Evolutionary conservation across 495 filamentous ascomycete genomes (phyloP), one percentile per base, ranked within the genome.

Genomic region (Amphirosellinia nigrospora): DNA sequence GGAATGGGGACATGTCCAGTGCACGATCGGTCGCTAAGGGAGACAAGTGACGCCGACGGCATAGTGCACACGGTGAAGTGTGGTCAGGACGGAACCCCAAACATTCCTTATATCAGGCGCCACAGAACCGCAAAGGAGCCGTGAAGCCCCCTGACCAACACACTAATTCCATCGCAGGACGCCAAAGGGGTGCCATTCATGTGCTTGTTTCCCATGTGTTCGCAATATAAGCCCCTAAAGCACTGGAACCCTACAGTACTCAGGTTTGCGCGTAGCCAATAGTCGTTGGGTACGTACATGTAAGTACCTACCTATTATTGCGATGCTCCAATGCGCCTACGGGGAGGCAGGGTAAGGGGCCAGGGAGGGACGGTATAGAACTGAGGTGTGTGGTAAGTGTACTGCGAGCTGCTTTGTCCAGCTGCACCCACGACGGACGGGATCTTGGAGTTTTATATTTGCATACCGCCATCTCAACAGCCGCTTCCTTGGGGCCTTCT

Each of bases 381-480:
- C 52, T 32, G 52, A n/a, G 10, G 38, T 15, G 36, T n/a, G 21
- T 4, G 15, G n/a, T 46, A 46, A 6, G 16, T 0, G 15, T 32
- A 23, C 19, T 45, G 46, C n/a, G 46, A 55, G 48, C 19, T 65
- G 46, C 63, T 30, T 34, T 38, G 9, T 32, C 23, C 60, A 46
- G 26, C 39, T 45, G 26, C 8, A 36, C 23, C 21, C 28, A 50
- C 16, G 26, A 52, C 32, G 45, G 26, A 52, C 32, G 45, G 61
- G 41, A 65, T 65, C 46, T 26, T 46, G 34, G 32, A 10, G 21
- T 26, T 52, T 65, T 66, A 58, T 60, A 62, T 39, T 30, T 69
- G 66, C 66, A 62, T 59, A 43, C 66, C 66, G 56, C 58, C 56
- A 52, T 53, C 32, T 28, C 53, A 45, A 60, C 55, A 21, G 43